Evolutionary conservation across 1,284 basidiomycete species (phyloP), one percentile per base, ranked within the genome.

Genomic region (Mycosarcoma maydis): DNA sequence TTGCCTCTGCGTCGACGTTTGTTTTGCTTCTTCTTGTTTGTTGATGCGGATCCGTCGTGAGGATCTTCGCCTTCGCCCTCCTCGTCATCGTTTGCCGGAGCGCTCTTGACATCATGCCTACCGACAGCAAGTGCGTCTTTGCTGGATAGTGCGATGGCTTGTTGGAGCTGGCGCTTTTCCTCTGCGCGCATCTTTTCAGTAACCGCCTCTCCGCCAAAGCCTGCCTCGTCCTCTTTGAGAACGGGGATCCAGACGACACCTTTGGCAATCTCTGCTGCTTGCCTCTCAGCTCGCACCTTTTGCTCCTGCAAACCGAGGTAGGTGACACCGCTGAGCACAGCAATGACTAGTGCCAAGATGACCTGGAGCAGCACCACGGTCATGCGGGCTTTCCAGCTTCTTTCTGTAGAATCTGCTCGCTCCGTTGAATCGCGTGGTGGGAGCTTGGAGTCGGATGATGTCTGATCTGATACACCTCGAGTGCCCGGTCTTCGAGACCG

Each of bases 1-100:
- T 81, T 54, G 56, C 82, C 56, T 54, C 79, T 64, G 69, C 82
- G 47, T 71, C 73, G 59, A 75, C 51, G 61, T 46, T 68, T 75
- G 58, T 68, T 70, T 9, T 37, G 19, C 22, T 56, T 69, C 55
- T 66, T 72, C 59, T 66, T 75, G n/a, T 49, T 26, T 11, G 43
- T 30, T 1, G 59, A 30, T 3, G 2, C 32, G 7, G 61, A 36
- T 8, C 56, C 46, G 3, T 72, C 60, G 4, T 48, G 44, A 8
- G 40, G 62, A 2, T 59, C 50, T 24, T 47, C 47, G 11, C 30
- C 65, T 13, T 66, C 61, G 16, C 64, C 61, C 6, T 62, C 69
- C 3, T 53, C 47, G 36, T 55, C 58, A 4, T 68, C 70, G 14
- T 69, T 51, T 2, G 22, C 49, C 14, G 43, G 13, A 11, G 19